phyloP scores from a whole-genome alignment of 306 rosid species.

The Fragaria nilgerrensis region DNA sequence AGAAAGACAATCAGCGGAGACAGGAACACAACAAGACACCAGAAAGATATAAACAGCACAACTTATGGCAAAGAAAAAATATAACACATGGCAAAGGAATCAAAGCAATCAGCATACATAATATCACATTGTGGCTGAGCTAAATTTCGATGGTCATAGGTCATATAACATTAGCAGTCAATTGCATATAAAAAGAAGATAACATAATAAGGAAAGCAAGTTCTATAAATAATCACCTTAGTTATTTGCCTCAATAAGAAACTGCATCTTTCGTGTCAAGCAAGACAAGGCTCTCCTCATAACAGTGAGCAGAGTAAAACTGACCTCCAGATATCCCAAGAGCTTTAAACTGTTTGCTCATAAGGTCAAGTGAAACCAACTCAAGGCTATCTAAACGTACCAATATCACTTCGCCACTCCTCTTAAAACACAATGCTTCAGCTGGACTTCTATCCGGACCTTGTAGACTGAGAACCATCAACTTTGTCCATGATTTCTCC shows the following conservation, averaged over 20 bases:
- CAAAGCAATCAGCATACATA: not conserved
- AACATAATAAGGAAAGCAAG: no score
- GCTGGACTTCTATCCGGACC: not conserved
- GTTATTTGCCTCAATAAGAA: not conserved
- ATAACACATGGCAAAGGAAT: not conserved
- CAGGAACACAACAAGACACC: not conserved
- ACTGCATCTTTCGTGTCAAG: not conserved
- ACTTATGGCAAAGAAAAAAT: not conserved
- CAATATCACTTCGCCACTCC: not conserved
- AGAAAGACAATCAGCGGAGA: not conserved
- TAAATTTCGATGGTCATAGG: no score
- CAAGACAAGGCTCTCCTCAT: not conserved
- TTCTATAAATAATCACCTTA: not conserved
- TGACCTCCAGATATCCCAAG: not conserved
- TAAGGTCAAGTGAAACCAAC: not conserved
- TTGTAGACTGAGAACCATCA: no score
- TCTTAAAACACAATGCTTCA: constrained; percentile 1
- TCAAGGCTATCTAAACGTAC: not conserved
- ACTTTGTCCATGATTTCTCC: not conserved
- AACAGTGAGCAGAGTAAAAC: not conserved
- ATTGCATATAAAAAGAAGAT: not conserved
- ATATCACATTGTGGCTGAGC: no score
- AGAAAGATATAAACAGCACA: not conserved
- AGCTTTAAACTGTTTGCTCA: not conserved
- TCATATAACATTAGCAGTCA: not conserved